phyloP scores from a whole-genome alignment of 1,139 yeast species.

The Blastobotrys illinoisensis region DNA sequence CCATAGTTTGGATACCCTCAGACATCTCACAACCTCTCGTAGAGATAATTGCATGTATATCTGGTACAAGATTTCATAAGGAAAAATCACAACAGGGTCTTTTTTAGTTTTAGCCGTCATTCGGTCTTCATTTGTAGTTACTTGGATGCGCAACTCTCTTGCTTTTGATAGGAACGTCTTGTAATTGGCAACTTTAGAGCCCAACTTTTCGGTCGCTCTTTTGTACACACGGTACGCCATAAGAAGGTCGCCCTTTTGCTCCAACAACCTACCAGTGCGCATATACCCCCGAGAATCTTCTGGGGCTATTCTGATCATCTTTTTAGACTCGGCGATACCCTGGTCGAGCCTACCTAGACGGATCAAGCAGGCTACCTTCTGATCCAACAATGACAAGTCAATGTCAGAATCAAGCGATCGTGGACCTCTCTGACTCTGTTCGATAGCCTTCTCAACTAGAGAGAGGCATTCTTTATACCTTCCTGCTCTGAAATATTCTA shows the following conservation, averaged over 20 bases:
- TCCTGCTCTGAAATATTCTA: slow-evolving; percentile 9
- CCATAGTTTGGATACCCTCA: slow-evolving; percentile 10
- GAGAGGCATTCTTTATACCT: slow-evolving; percentile 4
- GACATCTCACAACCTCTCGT: slow-evolving; percentile 4
- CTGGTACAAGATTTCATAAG: slow-evolving; percentile 9
- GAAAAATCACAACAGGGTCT: slow-evolving; percentile 8
- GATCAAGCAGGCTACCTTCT: slow-evolving; percentile 8
- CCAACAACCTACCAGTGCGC: slow-evolving; percentile 8
- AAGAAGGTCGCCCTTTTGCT: slow-evolving; percentile 1
- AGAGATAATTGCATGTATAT: slow-evolving; percentile 8
- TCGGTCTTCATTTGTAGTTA: neutral
- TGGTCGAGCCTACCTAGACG: slow-evolving; percentile 1
- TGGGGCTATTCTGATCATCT: slow-evolving; percentile 6
- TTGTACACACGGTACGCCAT: slow-evolving; percentile 5
- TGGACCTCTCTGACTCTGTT: neutral
- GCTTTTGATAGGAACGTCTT: neutral
- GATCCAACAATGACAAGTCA: slow-evolving; percentile 9
- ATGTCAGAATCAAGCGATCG: neutral
- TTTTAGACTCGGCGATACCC: slow-evolving; percentile 10
- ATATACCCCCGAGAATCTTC: slow-evolving; percentile 9
- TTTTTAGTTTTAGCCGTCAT: neutral
- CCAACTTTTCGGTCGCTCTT: slow-evolving; percentile 4
- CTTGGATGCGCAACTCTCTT: neutral
- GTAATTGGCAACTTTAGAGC: neutral
- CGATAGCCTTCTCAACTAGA: slow-evolving; percentile 6